Base-by-base conservation (phyloP, 768 basidiomycete genomes). In the Pholiota microspora region DNA sequence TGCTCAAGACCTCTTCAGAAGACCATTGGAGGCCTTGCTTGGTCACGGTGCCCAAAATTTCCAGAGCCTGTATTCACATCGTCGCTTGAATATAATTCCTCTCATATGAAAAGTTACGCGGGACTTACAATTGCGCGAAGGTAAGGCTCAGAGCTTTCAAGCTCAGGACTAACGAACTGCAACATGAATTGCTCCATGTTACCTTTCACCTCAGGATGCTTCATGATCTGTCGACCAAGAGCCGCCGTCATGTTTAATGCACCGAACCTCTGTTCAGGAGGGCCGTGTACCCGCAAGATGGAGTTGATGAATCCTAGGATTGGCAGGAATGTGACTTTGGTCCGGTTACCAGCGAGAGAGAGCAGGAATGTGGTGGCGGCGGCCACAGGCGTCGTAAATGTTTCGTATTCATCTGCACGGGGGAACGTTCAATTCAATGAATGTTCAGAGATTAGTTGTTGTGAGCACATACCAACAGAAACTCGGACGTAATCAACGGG, bases 181-280 rank as follows among this genome's bases (percentile, higher is more conserved):
- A 86, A 54, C 61, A 92, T 72, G 69, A 95, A 92, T 23, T 81
- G 76, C 67, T 93, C 90, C 80, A 95, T 86, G 57, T 79, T 83
- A 51, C 73, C 73, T 62, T 83, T 86, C 56, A 93, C 87, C 29
- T 89, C 85, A 7, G 91, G 89, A 65, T 93, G 91, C 50, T 83
- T 83, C 84, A 93, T 88, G 61, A 94, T 88, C 73, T 88, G 86
- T 0, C 83, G 82, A 0, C 85, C 86, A 3, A 95, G 78, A 0
- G 84, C 84, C 25, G 86, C 80, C 9, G 84, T 84, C 80, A 94
- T 91, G 62, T 89, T 90, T 32, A 96, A 75, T 2, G 89, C 94
- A 44, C 92, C 94, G 62, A 89, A 95, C 44, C 85, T 82, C 59
- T 94, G 86, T 62, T 53, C 77, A 71, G 59, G 49, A 36, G 59